Evolutionary conservation across 345 rosid genomes (phyloP).

Genomic region (Bruguiera sexangula): DNA sequence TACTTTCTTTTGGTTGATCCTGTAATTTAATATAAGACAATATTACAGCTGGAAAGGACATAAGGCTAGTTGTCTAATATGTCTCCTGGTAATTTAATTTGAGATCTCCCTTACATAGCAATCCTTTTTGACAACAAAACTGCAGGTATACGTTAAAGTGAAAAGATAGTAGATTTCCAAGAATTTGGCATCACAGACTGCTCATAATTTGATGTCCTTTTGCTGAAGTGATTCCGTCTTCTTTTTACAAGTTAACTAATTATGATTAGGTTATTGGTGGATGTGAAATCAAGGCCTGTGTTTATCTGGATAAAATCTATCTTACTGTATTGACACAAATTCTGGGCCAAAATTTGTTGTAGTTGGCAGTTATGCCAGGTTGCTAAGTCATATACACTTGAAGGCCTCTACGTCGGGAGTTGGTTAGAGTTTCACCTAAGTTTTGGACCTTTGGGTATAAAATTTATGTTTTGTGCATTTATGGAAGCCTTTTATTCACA

Average conservation of each 20-base stretch:
- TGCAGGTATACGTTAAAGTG: too few relatives aligned
- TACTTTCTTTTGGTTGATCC: too few relatives aligned
- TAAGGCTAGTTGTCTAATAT: too few relatives aligned
- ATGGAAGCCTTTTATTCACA: background rate
- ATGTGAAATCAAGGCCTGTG: background rate
- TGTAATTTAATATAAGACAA: too few relatives aligned
- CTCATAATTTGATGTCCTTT: too few relatives aligned
- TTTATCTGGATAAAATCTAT: background rate
- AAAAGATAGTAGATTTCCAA: too few relatives aligned
- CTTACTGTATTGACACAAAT: background rate
- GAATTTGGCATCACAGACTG: too few relatives aligned
- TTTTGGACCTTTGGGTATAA: background rate
- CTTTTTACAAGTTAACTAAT: too few relatives aligned
- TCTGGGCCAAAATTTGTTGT: background rate
- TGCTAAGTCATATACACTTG: background rate
- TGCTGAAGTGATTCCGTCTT: too few relatives aligned
- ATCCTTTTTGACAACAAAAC: too few relatives aligned
- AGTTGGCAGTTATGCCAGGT: background rate
- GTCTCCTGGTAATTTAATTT: background rate
- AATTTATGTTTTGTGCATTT: background rate
- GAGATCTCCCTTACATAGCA: background rate
- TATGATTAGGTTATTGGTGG: background rate
- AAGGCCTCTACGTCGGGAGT: background rate
- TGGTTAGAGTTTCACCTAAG: background rate
- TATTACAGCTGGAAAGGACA: too few relatives aligned